These are phyloP conservation scores for Prunus mongolica DNA, from an alignment of 306 rosid genomes.

Conservation along the genomic window DNA sequence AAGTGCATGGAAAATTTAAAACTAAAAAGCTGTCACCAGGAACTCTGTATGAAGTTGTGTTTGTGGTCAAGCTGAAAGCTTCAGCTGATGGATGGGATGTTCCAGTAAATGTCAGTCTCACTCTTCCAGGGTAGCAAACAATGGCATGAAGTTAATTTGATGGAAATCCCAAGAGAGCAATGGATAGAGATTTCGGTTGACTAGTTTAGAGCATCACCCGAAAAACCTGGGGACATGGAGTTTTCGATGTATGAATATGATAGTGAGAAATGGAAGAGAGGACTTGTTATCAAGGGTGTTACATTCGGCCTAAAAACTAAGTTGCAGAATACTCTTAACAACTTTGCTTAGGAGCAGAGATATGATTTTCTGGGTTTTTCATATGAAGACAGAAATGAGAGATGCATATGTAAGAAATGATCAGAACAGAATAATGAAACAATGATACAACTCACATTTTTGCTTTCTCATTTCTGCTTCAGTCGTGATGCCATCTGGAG, in stretches of 20 bases:
- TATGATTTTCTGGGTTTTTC: not conserved
- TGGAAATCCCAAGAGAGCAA: slow-evolving; percentile 17
- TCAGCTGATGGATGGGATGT: slow-evolving; percentile 53
- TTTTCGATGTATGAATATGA: slow-evolving; percentile 52
- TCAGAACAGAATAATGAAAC: not conserved
- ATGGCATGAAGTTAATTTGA: slow-evolving; percentile 34
- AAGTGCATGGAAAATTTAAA: slow-evolving; percentile 58
- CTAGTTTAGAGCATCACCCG: slow-evolving; percentile 31
- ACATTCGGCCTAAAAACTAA: slow-evolving; percentile 44
- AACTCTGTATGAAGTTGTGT: slow-evolving; percentile 39
- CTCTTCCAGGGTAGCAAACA: slow-evolving; percentile 52
- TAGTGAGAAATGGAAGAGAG: slow-evolving; percentile 59
- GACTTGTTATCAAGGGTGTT: slow-evolving; percentile 60
- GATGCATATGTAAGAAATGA: not conserved
- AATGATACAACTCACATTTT: not conserved
- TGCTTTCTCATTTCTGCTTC: not conserved
- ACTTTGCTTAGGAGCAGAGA: not conserved
- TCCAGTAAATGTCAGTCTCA: slow-evolving; percentile 56
- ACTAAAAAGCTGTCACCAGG: slow-evolving; percentile 53
- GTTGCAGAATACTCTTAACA: not conserved
- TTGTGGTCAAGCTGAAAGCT: slow-evolving; percentile 50
- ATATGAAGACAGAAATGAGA: not conserved
- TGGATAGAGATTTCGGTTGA: slow-evolving; percentile 65
- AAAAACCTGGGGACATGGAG: slow-evolving; percentile 42
- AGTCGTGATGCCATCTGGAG: not conserved